Evolutionary conservation across 768 basidiomycete genomes (phyloP).

Genomic region (Cystobasidium ongulense): DNA sequence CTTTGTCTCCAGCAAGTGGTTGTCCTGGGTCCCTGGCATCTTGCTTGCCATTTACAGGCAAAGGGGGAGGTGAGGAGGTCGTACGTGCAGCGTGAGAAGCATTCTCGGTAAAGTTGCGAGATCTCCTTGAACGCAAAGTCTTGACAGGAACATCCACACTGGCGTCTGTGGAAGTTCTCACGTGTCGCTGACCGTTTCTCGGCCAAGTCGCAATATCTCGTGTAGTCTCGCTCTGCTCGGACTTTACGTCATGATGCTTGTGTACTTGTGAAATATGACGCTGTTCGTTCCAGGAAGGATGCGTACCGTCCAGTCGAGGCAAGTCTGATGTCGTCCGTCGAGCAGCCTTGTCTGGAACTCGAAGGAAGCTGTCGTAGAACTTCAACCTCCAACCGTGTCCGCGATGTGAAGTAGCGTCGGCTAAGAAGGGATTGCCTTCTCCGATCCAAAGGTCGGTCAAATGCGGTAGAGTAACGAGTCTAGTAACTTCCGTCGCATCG

Average conservation of each 20-base stretch:
- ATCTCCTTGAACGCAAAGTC: background rate
- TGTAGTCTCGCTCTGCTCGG: background rate
- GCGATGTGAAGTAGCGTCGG: background rate
- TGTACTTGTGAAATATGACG: background rate
- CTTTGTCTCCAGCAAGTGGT: background rate
- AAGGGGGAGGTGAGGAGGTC: background rate
- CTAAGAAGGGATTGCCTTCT: conserved; percentile 68
- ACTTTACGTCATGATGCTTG: background rate
- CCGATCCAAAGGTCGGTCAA: conserved; percentile 67
- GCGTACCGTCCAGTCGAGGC: conserved; percentile 12
- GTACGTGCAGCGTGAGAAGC: background rate
- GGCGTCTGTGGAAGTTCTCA: background rate
- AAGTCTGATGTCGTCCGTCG: background rate
- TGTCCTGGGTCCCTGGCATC: background rate
- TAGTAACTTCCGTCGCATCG: conserved; percentile 74
- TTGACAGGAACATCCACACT: background rate
- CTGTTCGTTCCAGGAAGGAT: conserved; percentile 25
- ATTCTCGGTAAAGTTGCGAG: background rate
- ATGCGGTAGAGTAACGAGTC: conserved; percentile 69
- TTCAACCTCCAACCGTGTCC: conserved; percentile 26
- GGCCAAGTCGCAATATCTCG: background rate
- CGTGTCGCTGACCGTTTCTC: background rate
- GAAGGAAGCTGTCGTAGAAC: conserved; percentile 13
- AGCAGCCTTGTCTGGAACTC: background rate
- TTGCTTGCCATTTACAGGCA: background rate